Percentiles rank a stretch among this genome's conserved stretches.
These are phyloP conservation scores for Botrytis porri DNA, from an alignment of 2,329 filamentous ascomycete species.

Conservation along the genomic window DNA sequence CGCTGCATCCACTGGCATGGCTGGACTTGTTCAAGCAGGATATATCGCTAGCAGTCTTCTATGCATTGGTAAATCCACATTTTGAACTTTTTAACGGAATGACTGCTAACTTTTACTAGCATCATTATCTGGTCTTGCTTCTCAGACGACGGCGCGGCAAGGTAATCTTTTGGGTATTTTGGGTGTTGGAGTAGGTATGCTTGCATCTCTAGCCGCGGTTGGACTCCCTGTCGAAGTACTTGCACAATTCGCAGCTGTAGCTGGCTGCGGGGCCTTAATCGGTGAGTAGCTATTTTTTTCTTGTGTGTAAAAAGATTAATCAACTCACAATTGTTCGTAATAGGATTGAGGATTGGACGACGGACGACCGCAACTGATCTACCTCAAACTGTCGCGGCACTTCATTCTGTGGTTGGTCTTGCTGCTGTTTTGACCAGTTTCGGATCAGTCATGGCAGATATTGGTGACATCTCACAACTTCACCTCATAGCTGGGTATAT, in stretches of 20 bases:
- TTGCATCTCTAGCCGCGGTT: constrained; percentile 77
- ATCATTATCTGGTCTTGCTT: constrained; percentile 77
- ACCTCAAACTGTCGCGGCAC: constrained; percentile 82
- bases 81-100: no score
- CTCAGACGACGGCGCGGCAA: constrained; percentile 77
- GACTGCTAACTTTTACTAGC: constrained; percentile 34
- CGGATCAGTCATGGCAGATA: constrained; percentile 75
- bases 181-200: constrained; percentile 77
- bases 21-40: constrained; percentile 80
- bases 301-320: accelerated
- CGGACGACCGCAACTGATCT: constrained; percentile 85
- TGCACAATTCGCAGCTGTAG: constrained; percentile 75
- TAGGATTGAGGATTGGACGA: constrained; percentile 72
- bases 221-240: constrained; percentile 78
- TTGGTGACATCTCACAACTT: constrained; percentile 68
- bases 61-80: constrained; percentile 57
- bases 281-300: constrained; percentile 40
- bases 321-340: neutral
- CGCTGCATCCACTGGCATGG: constrained; percentile 76
- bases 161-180: constrained; percentile 86
- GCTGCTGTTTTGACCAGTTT: constrained; percentile 87
- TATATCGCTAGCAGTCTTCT: constrained; percentile 82
- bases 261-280: constrained; percentile 65
- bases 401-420: constrained; percentile 87
- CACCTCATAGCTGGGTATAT: constrained; percentile 85